Evolutionary conservation across 2,329 filamentous ascomycete genomes (phyloP).

Genomic region (Xylaria sp.): DNA sequence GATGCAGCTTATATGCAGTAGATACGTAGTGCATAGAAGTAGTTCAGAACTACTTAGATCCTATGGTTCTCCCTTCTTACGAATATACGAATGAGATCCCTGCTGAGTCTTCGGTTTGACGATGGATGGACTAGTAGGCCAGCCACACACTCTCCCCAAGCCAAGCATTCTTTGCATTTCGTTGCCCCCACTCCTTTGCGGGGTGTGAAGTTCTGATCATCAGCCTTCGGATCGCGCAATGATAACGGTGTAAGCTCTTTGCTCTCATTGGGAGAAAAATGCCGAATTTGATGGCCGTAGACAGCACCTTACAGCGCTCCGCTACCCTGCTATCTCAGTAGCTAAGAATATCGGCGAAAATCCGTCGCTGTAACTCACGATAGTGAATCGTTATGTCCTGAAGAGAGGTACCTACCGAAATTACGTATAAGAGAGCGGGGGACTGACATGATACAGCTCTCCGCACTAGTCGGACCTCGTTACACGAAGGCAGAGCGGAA

Average conservation of each 20-base stretch:
- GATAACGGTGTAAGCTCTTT: background rate
- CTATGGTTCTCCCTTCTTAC: background rate
- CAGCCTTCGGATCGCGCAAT: conserved; percentile 1
- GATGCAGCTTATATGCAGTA: background rate
- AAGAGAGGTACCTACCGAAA: background rate
- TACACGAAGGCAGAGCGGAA: conserved; percentile 3
- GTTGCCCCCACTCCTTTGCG: conserved; percentile 12
- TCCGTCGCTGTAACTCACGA: background rate
- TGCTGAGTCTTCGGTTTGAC: background rate
- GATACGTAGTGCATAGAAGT: background rate
- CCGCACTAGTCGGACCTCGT: background rate
- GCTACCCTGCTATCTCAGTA: background rate
- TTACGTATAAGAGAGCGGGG: conserved; percentile 8
- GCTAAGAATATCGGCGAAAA: background rate
- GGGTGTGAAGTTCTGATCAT: background rate
- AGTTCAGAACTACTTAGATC: background rate
- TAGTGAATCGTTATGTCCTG: background rate
- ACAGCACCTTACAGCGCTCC: background rate
- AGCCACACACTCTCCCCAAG: background rate
- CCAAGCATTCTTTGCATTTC: background rate
- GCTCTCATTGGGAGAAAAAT: background rate
- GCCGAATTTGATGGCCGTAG: background rate
- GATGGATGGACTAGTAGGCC: background rate
- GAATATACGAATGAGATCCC: background rate
- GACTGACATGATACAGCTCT: background rate